Evolutionary conservation across 2,329 filamentous ascomycete genomes (phyloP).

Genomic region (Neoascochyta sp.): DNA sequence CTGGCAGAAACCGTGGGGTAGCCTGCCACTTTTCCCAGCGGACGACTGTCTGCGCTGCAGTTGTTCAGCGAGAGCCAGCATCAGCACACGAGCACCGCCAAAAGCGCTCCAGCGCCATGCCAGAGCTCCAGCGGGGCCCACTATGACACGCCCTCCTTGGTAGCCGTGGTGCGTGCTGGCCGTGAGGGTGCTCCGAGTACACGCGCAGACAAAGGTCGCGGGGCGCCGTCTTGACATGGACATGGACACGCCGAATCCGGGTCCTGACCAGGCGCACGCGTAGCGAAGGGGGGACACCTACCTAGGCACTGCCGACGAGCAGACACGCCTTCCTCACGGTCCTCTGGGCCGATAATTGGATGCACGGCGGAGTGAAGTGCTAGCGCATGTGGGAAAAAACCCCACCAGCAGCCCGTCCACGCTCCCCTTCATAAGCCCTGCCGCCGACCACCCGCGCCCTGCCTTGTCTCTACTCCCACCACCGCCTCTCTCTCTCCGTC

Average conservation of each 20-base stretch:
- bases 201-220: too few relatives aligned
- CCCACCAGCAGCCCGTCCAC: constrained; percentile 29
- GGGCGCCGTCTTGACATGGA: too few relatives aligned
- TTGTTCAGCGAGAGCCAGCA: constrained; percentile 16
- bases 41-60: constrained; percentile 22
- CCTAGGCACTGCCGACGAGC: constrained; percentile 8
- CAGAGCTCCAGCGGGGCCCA: constrained; percentile 4
- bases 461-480: constrained; percentile 8
- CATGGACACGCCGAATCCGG: too few relatives aligned
- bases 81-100: constrained; percentile 19
- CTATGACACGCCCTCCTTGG: too few relatives aligned
- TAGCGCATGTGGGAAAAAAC: constrained; percentile 38
- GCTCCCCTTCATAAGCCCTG: constrained; percentile 37
- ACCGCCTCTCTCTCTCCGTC: constrained; percentile 6
- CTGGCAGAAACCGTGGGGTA: constrained; percentile 40
- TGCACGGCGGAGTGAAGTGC: constrained; percentile 26
- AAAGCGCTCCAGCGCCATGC: constrained; percentile 6
- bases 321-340: constrained; percentile 20
- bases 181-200: too few relatives aligned
- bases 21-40: constrained; percentile 28
- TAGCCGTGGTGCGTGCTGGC: too few relatives aligned
- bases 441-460: constrained; percentile 19
- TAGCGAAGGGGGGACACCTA: too few relatives aligned
- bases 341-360: constrained; percentile 31
- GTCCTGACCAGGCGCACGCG: too few relatives aligned